Base-by-base conservation (phyloP, 768 basidiomycete species). In the Termitomyces titanicus region DNA sequence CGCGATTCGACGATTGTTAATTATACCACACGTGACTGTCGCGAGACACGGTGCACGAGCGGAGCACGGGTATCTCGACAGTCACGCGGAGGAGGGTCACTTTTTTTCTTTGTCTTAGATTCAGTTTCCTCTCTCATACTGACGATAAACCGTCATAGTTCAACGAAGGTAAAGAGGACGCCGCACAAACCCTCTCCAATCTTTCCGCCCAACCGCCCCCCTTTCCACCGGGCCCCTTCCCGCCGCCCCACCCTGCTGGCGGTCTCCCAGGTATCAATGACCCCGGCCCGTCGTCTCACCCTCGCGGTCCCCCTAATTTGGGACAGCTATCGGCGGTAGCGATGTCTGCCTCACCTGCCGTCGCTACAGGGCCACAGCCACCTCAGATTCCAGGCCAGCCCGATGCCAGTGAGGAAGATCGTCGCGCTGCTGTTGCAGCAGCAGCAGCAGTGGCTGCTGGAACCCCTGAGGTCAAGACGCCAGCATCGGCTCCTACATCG, bases 221-320 rank as follows among this genome's bases (percentile, higher is more conserved):
- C 1, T 69, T 74, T 44, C 58, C 56, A 18, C 49, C 60, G 8
- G 67, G 62, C 54, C 73, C 72, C 48, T 69, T 71, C 13, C 72
- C 70, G 50, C 42, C 51, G 17, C 51, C 43, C 5, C 72, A 64
- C 48, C 58, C 68, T 22, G 64, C 63, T 18, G 63, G 59, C 59
- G 79, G 76, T 1, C 64, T 82, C 29, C 77, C 83, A 17, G 78
- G 78, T 18, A 78, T 85, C 46, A 79, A 79, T 34, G 85, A 88
- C 56, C 83, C 85, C 2, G 86, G 86, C 8, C 84, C 86, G n/a
- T 87, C 86, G 3, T 84, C 84, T 0, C 86, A 87, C 61, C 85
- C 84, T 5, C 80, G 82, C 5, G 86, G 85, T 0, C 85, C 85
- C 3, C 86, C 85, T 5, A 81, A 79, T 54, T 72, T 85, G 1